Percentiles rank a stretch among this genome's conserved stretches.
phyloP scores from a whole-genome alignment of 495 filamentous ascomycete genomes.

The Niebla homalea region DNA sequence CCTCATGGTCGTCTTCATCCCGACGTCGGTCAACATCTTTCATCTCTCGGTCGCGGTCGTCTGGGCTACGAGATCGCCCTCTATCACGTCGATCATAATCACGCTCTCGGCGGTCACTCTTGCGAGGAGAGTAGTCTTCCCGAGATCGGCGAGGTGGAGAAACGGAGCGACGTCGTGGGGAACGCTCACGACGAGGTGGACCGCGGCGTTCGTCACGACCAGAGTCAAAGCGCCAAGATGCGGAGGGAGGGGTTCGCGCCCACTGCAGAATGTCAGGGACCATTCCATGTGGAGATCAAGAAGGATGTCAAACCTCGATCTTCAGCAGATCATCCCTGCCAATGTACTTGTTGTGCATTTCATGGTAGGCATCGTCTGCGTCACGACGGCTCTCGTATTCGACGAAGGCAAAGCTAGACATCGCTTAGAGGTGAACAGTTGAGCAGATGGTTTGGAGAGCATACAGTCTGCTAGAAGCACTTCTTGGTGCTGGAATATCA shows the following conservation, averaged over 20 bases:
- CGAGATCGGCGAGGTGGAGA: conserved; percentile 65
- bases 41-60: conserved; percentile 63
- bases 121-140: conserved; percentile 78
- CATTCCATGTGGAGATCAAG: neutral
- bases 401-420: conserved; percentile 85
- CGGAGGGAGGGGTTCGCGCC: conserved; percentile 95
- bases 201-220: conserved; percentile 52
- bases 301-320: conserved; percentile 62
- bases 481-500: conserved; percentile 93
- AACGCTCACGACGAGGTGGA: conserved; percentile 44
- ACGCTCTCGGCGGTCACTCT: conserved; percentile 78
- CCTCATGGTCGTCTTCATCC: conserved; percentile 51
- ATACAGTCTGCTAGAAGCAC: conserved; percentile 85
- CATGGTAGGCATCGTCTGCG: conserved; percentile 97
- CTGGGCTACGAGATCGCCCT: conserved; percentile 46
- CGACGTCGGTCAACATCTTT: conserved; percentile 52
- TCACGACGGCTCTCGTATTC: conserved; percentile 99
- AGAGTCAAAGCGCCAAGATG: conserved; percentile 95
- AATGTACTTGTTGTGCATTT: conserved; percentile 99
- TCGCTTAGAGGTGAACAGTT: neutral
- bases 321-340: conserved; percentile 92
- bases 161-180: conserved; percentile 64
- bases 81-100: conserved; percentile 57
- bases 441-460: conserved; percentile 25
- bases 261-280: conserved; percentile 46